A percentile compares a stretch with the other conserved stretches of the same genome.
phyloP scores from a whole-genome alignment of 495 filamentous ascomycete species.

The Aspergillus cristatus region DNA sequence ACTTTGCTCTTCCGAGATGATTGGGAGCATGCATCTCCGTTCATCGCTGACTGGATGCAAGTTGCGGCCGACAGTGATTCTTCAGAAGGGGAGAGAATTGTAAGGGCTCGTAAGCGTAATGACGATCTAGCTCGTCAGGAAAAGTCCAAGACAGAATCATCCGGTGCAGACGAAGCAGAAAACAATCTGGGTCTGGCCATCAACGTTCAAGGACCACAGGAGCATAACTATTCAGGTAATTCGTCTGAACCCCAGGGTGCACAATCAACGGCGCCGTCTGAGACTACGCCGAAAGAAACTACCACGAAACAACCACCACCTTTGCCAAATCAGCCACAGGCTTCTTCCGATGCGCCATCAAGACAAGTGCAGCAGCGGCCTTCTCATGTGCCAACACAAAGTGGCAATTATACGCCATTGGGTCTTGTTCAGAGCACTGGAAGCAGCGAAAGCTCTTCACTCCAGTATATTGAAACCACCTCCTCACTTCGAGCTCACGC shows the following conservation, averaged over 20 bases:
- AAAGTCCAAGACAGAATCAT: slow-evolving; percentile 6
- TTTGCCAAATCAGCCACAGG: slow-evolving; percentile 3
- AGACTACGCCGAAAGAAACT: slow-evolving; percentile 18
- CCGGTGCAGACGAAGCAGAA: slow-evolving; percentile 6
- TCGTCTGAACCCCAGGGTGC: slow-evolving; percentile 12
- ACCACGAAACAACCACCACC: background rate
- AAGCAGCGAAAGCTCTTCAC: slow-evolving; percentile 34
- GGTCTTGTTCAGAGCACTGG: slow-evolving; percentile 49
- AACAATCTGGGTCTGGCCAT: slow-evolving; percentile 30
- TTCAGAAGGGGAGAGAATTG: background rate
- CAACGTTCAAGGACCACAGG: slow-evolving; percentile 22
- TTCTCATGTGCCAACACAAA: slow-evolving; percentile 11
- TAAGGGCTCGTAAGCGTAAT: too few species aligned
- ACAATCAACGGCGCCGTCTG: slow-evolving; percentile 25
- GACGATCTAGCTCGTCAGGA: background rate
- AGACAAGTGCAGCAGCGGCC: slow-evolving; percentile 28
- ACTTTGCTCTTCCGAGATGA: slow-evolving; percentile 41
- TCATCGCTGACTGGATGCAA: slow-evolving; percentile 47
- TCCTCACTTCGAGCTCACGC: slow-evolving; percentile 23
- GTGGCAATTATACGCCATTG: slow-evolving; percentile 38
- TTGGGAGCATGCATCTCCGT: slow-evolving; percentile 47
- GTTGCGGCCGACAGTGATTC: slow-evolving; percentile 34
- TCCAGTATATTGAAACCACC: slow-evolving; percentile 23
- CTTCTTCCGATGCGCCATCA: slow-evolving; percentile 27
- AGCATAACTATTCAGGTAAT: background rate